Conservation (phyloP, 73 alveolate genomes). For the Blepharisma stoltei region DNA sequence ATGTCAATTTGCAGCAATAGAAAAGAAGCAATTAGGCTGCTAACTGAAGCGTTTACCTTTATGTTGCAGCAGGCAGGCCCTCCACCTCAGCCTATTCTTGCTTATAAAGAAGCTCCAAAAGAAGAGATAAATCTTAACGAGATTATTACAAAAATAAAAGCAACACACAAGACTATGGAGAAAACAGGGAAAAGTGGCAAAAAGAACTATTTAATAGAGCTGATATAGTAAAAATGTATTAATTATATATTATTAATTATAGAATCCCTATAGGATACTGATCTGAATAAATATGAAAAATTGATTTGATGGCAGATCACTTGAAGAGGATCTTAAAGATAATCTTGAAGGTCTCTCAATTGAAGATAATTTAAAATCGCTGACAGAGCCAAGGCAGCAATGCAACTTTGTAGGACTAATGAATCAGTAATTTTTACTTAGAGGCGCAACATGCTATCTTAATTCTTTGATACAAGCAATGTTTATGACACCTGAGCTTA, state of each 20-base stretch:
- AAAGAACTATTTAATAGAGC: neutral
- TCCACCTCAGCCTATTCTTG: conserved; percentile 8
- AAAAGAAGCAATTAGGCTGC: conserved; percentile 33
- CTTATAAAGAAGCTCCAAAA: neutral
- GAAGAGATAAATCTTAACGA: neutral
- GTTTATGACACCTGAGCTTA: conserved; percentile 96
- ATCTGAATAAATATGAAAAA: no score
- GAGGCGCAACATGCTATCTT: conserved; percentile 97
- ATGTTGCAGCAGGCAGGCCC: conserved; percentile 47
- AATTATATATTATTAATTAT: neutral
- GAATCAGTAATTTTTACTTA: conserved; percentile 62
- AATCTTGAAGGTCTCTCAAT: no score
- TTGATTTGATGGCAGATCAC: no score
- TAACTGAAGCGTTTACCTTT: conserved; percentile 61
- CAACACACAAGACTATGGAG: neutral
- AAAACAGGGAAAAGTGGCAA: neutral
- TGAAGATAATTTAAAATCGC: conserved; percentile 48
- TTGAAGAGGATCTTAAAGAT: no score
- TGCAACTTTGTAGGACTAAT: conserved; percentile 88
- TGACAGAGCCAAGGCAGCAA: conserved; percentile 62
- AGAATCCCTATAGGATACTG: no score
- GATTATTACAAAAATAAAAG: neutral
- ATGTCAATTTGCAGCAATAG: conserved; percentile 64
- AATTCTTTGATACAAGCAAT: conserved; percentile 91
- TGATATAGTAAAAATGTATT: neutral